Conservation (phyloP, 2,329 filamentous ascomycete species). For the Monosporascus sp. region DNA sequence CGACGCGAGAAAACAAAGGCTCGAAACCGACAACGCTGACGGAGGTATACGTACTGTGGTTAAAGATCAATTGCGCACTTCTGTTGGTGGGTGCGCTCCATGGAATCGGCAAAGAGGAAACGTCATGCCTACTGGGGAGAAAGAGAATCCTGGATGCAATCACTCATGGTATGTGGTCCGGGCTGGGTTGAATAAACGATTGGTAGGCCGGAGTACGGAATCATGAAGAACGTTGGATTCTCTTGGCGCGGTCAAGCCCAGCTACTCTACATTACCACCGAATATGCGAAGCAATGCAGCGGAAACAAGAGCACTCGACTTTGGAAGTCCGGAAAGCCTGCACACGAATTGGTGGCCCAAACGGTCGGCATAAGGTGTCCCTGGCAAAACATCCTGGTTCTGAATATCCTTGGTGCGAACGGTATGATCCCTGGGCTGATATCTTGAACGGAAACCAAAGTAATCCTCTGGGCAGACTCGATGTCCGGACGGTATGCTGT, state of each 20-base stretch:
- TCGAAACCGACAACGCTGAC: conserved; percentile 5
- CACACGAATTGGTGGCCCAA: too few relatives aligned
- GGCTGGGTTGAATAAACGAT: too few relatives aligned
- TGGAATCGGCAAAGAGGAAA: background rate
- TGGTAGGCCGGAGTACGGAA: conserved; percentile 2
- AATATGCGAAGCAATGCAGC: conserved; percentile 15
- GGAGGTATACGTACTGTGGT: conserved; percentile 13
- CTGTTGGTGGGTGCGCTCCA: background rate
- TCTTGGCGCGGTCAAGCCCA: conserved; percentile 7
- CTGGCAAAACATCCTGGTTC: background rate
- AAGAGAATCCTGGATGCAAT: background rate
- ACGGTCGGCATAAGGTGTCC: background rate
- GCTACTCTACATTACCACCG: conserved; percentile 12
- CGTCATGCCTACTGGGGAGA: background rate
- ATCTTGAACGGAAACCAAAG: background rate
- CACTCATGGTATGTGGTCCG: too few relatives aligned
- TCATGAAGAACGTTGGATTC: background rate
- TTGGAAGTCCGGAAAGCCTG: conserved; percentile 1
- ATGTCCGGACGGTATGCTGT: conserved; percentile 14
- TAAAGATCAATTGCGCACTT: background rate
- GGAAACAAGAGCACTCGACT: conserved; percentile 14
- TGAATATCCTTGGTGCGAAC: too few relatives aligned
- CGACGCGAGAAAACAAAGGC: conserved; percentile 6
- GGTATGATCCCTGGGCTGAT: background rate
- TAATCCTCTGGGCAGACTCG: background rate